These are phyloP conservation scores for Fonsecaea erecta DNA, from an alignment of 2,329 filamentous ascomycete genomes.

Conservation along the genomic window DNA sequence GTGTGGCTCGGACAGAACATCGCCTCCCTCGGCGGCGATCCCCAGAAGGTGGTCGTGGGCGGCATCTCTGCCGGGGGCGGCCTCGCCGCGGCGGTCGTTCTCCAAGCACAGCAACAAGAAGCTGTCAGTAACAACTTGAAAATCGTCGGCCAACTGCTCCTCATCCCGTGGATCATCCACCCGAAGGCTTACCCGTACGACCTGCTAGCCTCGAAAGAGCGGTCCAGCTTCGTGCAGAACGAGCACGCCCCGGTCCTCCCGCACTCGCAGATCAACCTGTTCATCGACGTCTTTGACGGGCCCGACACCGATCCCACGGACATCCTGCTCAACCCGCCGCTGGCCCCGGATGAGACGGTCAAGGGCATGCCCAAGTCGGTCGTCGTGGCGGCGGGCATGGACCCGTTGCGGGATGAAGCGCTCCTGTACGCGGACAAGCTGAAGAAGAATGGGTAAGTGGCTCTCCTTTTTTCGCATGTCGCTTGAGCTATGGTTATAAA, in stretches of 20 bases:
- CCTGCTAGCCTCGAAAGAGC: slow-evolving; percentile 43
- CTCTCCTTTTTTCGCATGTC: neutral
- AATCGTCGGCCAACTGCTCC: slow-evolving; percentile 58
- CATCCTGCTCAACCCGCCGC: slow-evolving; percentile 48
- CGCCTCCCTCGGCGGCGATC: slow-evolving; percentile 48
- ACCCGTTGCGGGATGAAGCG: slow-evolving; percentile 57
- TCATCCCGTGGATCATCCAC: slow-evolving; percentile 55
- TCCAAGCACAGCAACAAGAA: neutral
- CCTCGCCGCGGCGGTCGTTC: slow-evolving; percentile 48
- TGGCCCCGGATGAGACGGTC: slow-evolving; percentile 43
- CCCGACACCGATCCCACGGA: slow-evolving; percentile 41
- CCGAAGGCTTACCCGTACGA: slow-evolving; percentile 44
- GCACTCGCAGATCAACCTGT: slow-evolving; percentile 44
- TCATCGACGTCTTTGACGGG: slow-evolving; percentile 39
- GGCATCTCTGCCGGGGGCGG: slow-evolving; percentile 57
- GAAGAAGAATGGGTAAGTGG: slow-evolving; percentile 49
- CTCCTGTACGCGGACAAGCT: slow-evolving; percentile 51
- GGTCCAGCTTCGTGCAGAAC: slow-evolving; percentile 46
- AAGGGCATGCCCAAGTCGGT: slow-evolving; percentile 51
- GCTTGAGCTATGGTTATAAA: neutral
- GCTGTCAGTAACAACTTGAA: slow-evolving; percentile 43
- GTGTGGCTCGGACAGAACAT: slow-evolving; percentile 59
- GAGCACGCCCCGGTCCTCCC: slow-evolving; percentile 58
- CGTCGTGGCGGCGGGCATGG: slow-evolving; percentile 46
- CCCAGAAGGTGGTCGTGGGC: slow-evolving; percentile 50